These are phyloP conservation scores for Rhodomyrtus psidioides DNA, from an alignment of 441 rosid genomes.

Conservation along the genomic window DNA sequence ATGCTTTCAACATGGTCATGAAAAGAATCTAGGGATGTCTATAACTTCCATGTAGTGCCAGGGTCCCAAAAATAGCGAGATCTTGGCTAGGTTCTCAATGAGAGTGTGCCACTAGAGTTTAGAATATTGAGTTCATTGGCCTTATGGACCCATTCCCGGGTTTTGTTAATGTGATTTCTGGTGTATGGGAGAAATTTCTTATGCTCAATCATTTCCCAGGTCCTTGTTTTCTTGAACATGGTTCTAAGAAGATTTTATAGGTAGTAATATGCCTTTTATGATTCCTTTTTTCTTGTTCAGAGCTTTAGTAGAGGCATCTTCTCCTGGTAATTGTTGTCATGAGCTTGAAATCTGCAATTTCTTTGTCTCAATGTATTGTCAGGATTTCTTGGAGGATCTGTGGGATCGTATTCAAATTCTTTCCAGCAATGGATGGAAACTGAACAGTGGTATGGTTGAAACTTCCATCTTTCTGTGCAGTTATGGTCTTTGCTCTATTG, in stretches of 20 bases:
- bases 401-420: slow-evolving; percentile 72
- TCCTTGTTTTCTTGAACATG: neutral
- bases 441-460: slow-evolving; percentile 68
- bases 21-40: neutral
- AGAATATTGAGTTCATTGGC: neutral
- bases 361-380: slow-evolving; percentile 1
- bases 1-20: neutral
- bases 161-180: neutral
- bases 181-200: neutral
- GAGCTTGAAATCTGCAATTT: neutral
- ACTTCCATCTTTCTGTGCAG: neutral
- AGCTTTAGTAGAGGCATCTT: neutral
- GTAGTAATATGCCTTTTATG: neutral
- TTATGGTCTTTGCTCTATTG: slow-evolving; percentile 1
- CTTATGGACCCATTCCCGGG: neutral
- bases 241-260: neutral
- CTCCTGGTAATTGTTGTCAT: neutral
- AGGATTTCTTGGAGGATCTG: slow-evolving; percentile 98
- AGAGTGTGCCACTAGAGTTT: neutral
- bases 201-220: neutral
- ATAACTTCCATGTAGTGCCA: neutral
- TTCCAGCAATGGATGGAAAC: slow-evolving; percentile 85
- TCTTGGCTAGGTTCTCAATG: neutral
- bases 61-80: neutral
- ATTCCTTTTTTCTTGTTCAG: neutral